phyloP scores from a whole-genome alignment of 352 stramenopile genomes.

The Phytophthora fragariaefolia region DNA sequence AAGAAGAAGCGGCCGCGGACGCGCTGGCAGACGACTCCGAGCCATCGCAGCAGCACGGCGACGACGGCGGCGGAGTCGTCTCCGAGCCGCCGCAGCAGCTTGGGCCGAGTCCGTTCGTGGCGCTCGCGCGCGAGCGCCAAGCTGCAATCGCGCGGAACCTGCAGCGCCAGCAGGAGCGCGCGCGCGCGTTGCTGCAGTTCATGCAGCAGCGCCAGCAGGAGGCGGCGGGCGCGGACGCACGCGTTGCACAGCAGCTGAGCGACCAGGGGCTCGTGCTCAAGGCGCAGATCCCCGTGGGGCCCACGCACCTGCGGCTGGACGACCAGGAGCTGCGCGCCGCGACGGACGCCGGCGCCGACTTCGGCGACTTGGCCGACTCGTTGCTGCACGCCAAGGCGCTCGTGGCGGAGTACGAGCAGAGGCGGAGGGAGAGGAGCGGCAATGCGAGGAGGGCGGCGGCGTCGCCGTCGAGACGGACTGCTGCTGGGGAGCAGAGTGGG shows the following conservation, averaged over 20 bases:
- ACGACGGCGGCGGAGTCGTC: not conserved
- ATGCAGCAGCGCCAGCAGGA: constrained; percentile 56
- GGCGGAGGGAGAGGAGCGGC: constrained; percentile 51
- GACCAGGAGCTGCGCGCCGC: constrained; percentile 38
- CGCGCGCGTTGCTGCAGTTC: constrained; percentile 49
- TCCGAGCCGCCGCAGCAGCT: not conserved
- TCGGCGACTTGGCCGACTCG: constrained; percentile 50
- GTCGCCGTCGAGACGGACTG: constrained; percentile 19
- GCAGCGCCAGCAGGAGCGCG: constrained; percentile 39
- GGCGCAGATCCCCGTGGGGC: constrained; percentile 75
- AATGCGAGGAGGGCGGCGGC: constrained; percentile 38
- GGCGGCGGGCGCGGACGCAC: constrained; percentile 49
- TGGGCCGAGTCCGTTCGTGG: constrained; percentile 41
- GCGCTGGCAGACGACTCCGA: not conserved
- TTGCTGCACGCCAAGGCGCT: constrained; percentile 67
- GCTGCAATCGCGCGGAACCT: constrained; percentile 43
- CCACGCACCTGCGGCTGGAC: constrained; percentile 61
- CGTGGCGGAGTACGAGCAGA: constrained; percentile 59
- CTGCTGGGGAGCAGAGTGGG: constrained; percentile 13
- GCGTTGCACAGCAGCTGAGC: constrained; percentile 52
- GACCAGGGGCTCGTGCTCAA: constrained; percentile 69
- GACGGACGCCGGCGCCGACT: constrained; percentile 19
- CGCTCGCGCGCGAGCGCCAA: constrained; percentile 45
- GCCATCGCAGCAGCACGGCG: not conserved
- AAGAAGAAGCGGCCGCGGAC: not conserved